Base-by-base conservation (phyloP, 148 eudicot genomes). In the Nepenthes gracilis region DNA sequence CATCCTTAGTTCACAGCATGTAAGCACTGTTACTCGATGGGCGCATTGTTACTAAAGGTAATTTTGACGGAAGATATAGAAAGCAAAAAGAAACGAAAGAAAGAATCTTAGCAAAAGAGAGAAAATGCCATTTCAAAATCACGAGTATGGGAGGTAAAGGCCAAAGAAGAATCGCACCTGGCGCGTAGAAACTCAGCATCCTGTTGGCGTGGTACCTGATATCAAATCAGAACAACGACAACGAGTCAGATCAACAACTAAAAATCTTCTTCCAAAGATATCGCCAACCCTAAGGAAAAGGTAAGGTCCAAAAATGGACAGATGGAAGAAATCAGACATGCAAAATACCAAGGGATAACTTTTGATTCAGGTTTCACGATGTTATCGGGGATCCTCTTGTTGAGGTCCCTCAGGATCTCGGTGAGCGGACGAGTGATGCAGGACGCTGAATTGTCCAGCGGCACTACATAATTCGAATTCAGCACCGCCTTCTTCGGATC, bases 121-220 rank as follows among this genome's bases (percentile, higher is more conserved):
- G 23, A 23, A 23, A 23, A 23, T 23, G 23, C 23, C 23, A 23
- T 23, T 23, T 23, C 23, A 23, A 50, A 2, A 50, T 11, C 6
- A 50, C 3, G 12, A 50, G 12, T 2, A 50, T 2, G 54, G 23
- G 23, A 50, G 3, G 23, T 5, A 52, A 52, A 23, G 32, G 5
- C 9, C 36, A 55, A 50, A 2, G 51, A 65, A 34, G n/a, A n/a
- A 64, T 14, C 51, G 33, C 50, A 89, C 97, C 97, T 80, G 97
- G 97, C 47, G 97, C 97, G 67, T 90, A 86, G 81, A 90, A 90
- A 65, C 97, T 90, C 76, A 90, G 67, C 97, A 90, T 90, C 45
- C 97, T 88, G 65, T 87, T 90, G 49, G 97, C 97, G 50, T 90
- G 97, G 75, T 75, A 90, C 97, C 97, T 90, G 67, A 14, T 2